These are phyloP conservation scores for Boletus rubroflammeus DNA, from an alignment of 768 basidiomycete species.

Conservation along the genomic window DNA sequence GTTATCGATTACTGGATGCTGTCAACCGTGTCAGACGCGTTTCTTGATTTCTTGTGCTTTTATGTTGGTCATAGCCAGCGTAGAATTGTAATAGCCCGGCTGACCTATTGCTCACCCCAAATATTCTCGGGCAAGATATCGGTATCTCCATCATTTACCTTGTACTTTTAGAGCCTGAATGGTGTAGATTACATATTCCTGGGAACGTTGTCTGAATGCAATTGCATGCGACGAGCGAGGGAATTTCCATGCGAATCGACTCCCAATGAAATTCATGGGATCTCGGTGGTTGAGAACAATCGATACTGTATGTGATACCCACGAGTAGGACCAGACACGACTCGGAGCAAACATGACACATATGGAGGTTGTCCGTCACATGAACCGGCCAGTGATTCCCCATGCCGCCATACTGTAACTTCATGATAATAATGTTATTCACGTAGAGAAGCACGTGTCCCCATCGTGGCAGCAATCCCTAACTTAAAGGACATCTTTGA, in stretches of 20 bases:
- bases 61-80: background rate
- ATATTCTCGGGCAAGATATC: background rate
- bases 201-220: background rate
- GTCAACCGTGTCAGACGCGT: background rate
- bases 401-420: background rate
- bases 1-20: background rate
- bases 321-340: background rate
- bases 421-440: background rate
- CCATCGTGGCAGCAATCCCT: background rate
- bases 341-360: background rate
- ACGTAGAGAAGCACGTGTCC: background rate
- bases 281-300: background rate
- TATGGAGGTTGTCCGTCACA: background rate
- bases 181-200: background rate
- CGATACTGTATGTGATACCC: background rate
- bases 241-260: background rate
- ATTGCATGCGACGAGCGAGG: background rate
- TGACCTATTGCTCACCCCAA: background rate
- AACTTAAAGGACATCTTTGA: slow-evolving; percentile 56
- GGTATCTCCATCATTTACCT: background rate
- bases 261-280: background rate
- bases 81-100: background rate
- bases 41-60: background rate
- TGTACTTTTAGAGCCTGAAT: background rate
- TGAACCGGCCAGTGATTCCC: background rate